A percentile compares a stretch with the other conserved stretches of the same genome.
phyloP scores from a whole-genome alignment of 1,139 yeast species.

The Pichia sp. region DNA sequence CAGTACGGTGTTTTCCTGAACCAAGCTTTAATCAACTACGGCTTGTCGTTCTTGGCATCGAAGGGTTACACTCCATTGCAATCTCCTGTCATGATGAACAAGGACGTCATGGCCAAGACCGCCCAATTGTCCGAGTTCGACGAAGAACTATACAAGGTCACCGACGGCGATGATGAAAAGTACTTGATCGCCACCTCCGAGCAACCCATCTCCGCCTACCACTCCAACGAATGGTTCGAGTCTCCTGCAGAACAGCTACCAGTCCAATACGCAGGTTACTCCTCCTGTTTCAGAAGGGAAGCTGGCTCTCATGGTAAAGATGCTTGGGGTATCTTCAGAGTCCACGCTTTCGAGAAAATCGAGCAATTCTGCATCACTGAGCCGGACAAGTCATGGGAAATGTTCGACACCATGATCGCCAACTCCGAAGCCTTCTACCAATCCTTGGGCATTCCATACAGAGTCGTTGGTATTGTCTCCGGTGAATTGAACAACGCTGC shows the following conservation, averaged over 20 bases:
- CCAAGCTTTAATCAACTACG: slow-evolving; percentile 97
- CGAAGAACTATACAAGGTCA: slow-evolving; percentile 93
- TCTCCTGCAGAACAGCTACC: slow-evolving; percentile 96
- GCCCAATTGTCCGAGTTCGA: slow-evolving; percentile 98
- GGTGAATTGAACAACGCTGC: slow-evolving; percentile 99
- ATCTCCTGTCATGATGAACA: slow-evolving; percentile 99
- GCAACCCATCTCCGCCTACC: slow-evolving; percentile 98
- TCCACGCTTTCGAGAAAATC: slow-evolving; percentile 95
- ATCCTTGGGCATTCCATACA: slow-evolving; percentile 87
- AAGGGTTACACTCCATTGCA: slow-evolving; percentile 87
- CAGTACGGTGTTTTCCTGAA: slow-evolving; percentile 94
- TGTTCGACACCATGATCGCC: slow-evolving; percentile 91
- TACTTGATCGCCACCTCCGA: slow-evolving; percentile 97
- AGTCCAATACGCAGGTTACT: slow-evolving; percentile 92
- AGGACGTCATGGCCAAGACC: slow-evolving; percentile 98
- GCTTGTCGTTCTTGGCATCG: slow-evolving; percentile 73
- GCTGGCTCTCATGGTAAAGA: slow-evolving; percentile 99
- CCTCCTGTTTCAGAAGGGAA: slow-evolving; percentile 98
- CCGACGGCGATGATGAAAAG: slow-evolving; percentile 96
- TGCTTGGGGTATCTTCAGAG: slow-evolving; percentile 99
- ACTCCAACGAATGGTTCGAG: slow-evolving; percentile 98
- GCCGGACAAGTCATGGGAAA: slow-evolving; percentile 97
- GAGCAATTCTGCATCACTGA: slow-evolving; percentile 95
- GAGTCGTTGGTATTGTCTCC: slow-evolving; percentile 96
- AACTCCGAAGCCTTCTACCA: slow-evolving; percentile 90